These are phyloP conservation scores for Solanum phureja DNA, from an alignment of 257 asterid species.

Conservation along the genomic window DNA sequence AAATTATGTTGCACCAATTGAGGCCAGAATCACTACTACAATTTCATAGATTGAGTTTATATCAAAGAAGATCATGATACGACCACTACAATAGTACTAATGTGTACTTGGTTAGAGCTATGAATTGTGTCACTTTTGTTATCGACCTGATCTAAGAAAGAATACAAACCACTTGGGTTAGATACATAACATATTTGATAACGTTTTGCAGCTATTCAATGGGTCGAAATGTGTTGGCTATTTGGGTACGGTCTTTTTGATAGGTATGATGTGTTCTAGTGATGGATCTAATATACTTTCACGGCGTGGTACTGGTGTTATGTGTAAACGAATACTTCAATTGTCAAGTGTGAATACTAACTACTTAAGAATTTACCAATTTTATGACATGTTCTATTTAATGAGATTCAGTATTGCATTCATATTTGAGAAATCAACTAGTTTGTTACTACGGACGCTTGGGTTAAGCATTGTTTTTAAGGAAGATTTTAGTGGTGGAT, in stretches of 20 bases:
- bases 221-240: neutral
- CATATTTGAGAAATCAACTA: neutral
- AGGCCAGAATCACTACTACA: too few species aligned
- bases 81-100: too few species aligned
- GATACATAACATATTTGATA: accelerated
- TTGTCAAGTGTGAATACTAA: neutral
- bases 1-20: too few species aligned
- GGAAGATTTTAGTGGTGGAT: neutral
- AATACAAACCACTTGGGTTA: neutral
- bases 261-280: neutral
- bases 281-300: neutral
- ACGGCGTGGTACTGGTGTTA: accelerated
- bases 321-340: neutral
- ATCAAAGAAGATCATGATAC: too few species aligned
- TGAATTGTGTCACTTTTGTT: neutral
- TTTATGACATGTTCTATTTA: too few species aligned
- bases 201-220: too few species aligned
- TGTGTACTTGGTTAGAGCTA: too few species aligned
- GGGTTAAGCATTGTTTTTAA: neutral
- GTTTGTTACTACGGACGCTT: neutral
- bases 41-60: too few species aligned
- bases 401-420: neutral
- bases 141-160: too few species aligned
- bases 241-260: neutral
- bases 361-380: neutral